Base-by-base conservation (phyloP, 2,329 filamentous ascomycete genomes). In the Davidsoniella neocaledoniae region DNA sequence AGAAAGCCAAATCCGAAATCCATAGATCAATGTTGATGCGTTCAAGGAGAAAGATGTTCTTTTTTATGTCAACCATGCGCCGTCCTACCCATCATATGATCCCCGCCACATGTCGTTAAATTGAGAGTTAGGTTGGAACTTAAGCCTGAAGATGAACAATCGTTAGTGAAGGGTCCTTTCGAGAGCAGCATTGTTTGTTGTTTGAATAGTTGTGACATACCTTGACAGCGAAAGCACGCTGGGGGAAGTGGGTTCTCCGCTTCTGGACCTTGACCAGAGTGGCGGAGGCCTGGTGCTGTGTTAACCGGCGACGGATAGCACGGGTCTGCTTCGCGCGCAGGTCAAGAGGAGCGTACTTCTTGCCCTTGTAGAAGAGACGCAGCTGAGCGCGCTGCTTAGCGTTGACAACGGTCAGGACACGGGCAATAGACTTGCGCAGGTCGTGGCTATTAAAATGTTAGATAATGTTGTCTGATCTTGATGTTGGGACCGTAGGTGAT, bases 221-320 rank as follows among this genome's bases (percentile, higher is more conserved):
- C 90, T 96, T 98, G 71, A 98, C 85, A 71, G 91, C 91, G 73
- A 83, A 98, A 76, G 94, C 95, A 74, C 91, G 83, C 78, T 93
- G 86, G 60, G 91, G 91, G 79, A 98, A 98, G 77, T 98, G 90
- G 61, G 77, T 81, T 69, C 77, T 71, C 75, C 82, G 86, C 86
- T 98, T 98, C 81, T 87, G 87, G 70, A 87, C 82, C 83, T 94
- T 95, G 74, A 90, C 82, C 60, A 93, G 83, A 64, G 80, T 74
- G 68, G 81, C 77, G 62, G 79, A 76, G 63, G 83, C 81, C 73
- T 98, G 90, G 77, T 93, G 79, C 70, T 86, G 82, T 66, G 83
- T 90, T 73, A 98, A 77, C 66, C 86, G 79, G 76, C 93, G 86
- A 67, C 91, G 87, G 74, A 96, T 93, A 67, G 88, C 91, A 64